These are phyloP conservation scores for Piromyces sp. DNA, from an alignment of 192 early-diverging fungal genomes.

Conservation along the genomic window DNA sequence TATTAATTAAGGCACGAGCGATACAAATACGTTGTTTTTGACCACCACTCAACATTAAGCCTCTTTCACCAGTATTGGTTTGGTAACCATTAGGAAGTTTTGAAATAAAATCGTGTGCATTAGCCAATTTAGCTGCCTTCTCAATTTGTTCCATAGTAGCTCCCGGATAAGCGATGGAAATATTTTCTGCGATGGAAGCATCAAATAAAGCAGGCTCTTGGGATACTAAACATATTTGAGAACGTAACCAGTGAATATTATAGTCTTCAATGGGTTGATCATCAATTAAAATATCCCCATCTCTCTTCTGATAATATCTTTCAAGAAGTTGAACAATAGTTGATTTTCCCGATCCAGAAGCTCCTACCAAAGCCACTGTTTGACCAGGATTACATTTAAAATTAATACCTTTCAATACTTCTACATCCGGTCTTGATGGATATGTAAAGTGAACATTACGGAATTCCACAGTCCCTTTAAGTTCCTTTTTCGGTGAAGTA, in stretches of 20 bases:
- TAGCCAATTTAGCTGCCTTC: conserved; percentile 32
- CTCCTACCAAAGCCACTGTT: conserved; percentile 75
- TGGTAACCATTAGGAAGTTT: conserved; percentile 68
- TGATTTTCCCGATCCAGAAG: conserved; percentile 69
- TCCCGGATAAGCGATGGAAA: conserved; percentile 35
- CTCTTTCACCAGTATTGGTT: conserved; percentile 66
- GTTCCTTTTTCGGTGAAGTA: background rate
- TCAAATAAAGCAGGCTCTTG: conserved; percentile 6
- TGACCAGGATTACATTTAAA: conserved; percentile 40
- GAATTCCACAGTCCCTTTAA: conserved; percentile 57
- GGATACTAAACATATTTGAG: conserved; percentile 27
- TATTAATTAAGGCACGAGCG: background rate
- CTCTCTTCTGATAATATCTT: conserved; percentile 57
- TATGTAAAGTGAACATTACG: conserved; percentile 61
- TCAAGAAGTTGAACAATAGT: conserved; percentile 69
- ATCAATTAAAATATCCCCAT: conserved; percentile 49
- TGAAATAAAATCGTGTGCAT: conserved; percentile 69
- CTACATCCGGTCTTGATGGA: conserved; percentile 64
- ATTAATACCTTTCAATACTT: conserved; percentile 52
- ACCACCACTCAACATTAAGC: conserved; percentile 16
- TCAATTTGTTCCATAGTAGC: conserved; percentile 19
- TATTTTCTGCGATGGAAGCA: conserved; percentile 16
- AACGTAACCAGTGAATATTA: conserved; percentile 45
- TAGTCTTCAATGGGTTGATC: conserved; percentile 51
- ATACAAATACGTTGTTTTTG: conserved; percentile 81